Conservation (phyloP, 148 eudicot genomes). For the Rhododendron williamsianum region DNA sequence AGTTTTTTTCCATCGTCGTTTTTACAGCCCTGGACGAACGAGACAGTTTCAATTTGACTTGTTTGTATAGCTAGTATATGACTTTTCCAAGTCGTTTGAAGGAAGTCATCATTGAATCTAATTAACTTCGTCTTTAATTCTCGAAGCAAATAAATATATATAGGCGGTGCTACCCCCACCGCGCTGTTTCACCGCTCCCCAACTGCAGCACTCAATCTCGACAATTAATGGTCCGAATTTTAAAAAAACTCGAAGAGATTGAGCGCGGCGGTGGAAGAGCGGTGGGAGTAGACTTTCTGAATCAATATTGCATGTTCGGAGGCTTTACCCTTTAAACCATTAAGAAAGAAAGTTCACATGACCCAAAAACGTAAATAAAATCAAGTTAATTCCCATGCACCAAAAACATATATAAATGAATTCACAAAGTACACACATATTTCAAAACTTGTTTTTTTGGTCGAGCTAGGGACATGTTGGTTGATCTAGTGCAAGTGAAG, state of each 20-base stretch:
- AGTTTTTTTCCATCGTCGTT: no score
- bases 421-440: neutral
- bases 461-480: conserved; percentile 1
- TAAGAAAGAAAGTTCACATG: neutral
- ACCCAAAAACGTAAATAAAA: neutral
- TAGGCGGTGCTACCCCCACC: no score
- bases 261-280: no score
- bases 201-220: no score
- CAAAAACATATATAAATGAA: neutral
- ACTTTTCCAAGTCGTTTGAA: neutral
- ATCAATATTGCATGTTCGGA: neutral
- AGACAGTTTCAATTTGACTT: no score
- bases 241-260: no score
- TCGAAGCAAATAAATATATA: neutral
- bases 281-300: no score
- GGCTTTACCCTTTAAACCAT: neutral
- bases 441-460: neutral
- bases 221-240: no score
- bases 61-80: neutral
- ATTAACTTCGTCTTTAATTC: neutral
- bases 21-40: no score
- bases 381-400: neutral
- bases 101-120: neutral
- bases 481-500: neutral
- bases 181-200: no score